Percentiles rank a stretch among this genome's conserved stretches.
Conservation (phyloP, 2,329 filamentous ascomycete species). For the Tolypocladium pustulatum region DNA sequence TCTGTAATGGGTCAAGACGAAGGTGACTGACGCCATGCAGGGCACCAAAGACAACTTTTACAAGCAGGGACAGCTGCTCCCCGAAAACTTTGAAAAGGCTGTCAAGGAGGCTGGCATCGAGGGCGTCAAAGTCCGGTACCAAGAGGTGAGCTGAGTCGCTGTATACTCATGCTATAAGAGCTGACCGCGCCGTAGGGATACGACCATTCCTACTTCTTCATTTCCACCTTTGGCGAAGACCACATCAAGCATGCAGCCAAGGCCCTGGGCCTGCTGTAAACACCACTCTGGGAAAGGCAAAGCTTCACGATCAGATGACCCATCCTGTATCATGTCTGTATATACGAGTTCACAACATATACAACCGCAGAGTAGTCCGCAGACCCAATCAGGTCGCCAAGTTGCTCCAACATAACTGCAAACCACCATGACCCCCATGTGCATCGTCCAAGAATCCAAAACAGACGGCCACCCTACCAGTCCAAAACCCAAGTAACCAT, state of each 20-base stretch:
- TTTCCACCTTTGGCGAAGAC: conserved; percentile 80
- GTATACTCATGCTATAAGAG: not conserved
- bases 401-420: not conserved
- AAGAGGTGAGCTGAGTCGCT: conserved; percentile 43
- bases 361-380: not conserved
- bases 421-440: not conserved
- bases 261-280: conserved; percentile 43
- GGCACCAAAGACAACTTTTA: conserved; percentile 96
- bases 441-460: not conserved
- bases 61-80: conserved; percentile 82
- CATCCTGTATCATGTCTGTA: not conserved
- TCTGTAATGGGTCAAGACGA: not conserved
- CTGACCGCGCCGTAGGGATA: conserved; percentile 49
- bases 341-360: not conserved
- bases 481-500: not conserved
- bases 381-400: not conserved
- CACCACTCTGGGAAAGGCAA: not conserved
- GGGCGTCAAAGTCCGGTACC: conserved; percentile 71
- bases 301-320: not conserved
- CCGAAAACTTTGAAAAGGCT: conserved; percentile 81
- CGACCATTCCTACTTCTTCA: conserved; percentile 97
- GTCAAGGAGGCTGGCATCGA: conserved; percentile 65
- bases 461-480: not conserved
- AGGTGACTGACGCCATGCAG: conserved; percentile 24
- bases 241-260: conserved; percentile 90